These are phyloP conservation scores for Cystoisospora suis DNA, from an alignment of 169 alveolate genomes.

Conservation along the genomic window DNA sequence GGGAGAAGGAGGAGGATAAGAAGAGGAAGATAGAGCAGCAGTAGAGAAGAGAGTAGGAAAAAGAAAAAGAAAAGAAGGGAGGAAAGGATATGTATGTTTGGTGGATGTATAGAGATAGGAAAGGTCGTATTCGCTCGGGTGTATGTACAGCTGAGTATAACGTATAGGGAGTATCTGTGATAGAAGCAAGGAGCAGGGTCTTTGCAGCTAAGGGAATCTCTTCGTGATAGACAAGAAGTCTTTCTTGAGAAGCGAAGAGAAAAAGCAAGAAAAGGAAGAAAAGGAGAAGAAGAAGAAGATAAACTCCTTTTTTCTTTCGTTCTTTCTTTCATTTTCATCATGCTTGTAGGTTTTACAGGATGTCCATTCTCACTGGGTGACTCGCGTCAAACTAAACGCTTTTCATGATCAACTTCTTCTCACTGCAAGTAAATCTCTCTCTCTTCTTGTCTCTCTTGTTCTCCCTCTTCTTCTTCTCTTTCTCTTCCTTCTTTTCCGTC, in stretches of 20 bases:
- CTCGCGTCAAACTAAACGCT: slow-evolving; percentile 80
- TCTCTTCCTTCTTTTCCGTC: background rate
- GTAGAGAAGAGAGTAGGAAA: background rate
- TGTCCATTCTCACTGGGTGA: slow-evolving; percentile 89
- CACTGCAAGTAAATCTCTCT: slow-evolving; percentile 77
- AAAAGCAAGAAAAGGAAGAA: background rate
- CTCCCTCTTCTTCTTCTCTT: background rate
- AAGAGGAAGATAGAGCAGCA: background rate
- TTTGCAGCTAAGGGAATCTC: too few species aligned
- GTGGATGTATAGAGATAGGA: too few species aligned
- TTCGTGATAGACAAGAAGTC: too few species aligned
- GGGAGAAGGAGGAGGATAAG: background rate
- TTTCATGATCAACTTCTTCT: slow-evolving; percentile 91
- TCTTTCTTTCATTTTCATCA: background rate
- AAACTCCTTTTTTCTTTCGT: background rate
- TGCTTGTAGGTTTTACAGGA: slow-evolving; percentile 41
- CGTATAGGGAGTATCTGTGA: background rate
- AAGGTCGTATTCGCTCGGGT: too few species aligned
- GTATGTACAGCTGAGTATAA: too few species aligned
- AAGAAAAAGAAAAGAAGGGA: background rate
- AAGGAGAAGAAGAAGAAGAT: background rate
- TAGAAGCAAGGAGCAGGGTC: too few species aligned
- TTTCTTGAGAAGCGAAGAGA: background rate
- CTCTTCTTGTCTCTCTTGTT: background rate
- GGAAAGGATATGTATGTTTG: background rate